These are phyloP conservation scores for Leccinum subtestaceum DNA, from an alignment of 768 basidiomycete species.

Conservation along the genomic window DNA sequence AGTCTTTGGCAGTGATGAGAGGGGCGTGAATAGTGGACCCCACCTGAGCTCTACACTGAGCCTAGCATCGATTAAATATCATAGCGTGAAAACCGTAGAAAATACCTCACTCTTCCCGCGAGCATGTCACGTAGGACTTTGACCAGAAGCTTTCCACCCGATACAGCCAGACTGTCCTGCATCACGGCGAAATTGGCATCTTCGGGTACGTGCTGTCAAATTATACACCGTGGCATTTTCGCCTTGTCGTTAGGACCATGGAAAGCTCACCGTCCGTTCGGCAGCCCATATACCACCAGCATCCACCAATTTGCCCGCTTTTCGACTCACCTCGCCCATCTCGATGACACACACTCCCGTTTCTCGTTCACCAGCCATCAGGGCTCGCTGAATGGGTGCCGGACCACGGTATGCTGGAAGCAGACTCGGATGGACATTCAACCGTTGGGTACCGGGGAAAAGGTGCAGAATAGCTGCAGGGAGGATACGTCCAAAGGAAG, in stretches of 20 bases:
- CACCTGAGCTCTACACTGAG: too few species aligned
- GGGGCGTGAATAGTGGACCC: too few species aligned
- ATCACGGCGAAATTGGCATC: conserved; percentile 52
- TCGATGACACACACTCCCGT: conserved; percentile 83
- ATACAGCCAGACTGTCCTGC: conserved; percentile 54
- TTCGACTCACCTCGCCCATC: conserved; percentile 56
- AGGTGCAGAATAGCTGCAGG: conserved; percentile 54
- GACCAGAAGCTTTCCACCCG: conserved; percentile 72
- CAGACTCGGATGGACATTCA: conserved; percentile 90
- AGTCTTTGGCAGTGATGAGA: too few species aligned
- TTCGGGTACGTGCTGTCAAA: conserved; percentile 48
- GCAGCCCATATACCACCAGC: conserved; percentile 68
- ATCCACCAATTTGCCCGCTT: conserved; percentile 63
- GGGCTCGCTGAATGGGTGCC: conserved; percentile 83
- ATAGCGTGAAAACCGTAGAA: too few species aligned
- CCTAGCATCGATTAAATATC: too few species aligned
- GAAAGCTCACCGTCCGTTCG: conserved; percentile 47
- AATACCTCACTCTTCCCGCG: too few species aligned
- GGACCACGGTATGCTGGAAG: conserved; percentile 87
- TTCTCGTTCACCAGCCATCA: conserved; percentile 61
- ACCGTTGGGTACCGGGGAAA: conserved; percentile 55
- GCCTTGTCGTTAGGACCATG: not conserved
- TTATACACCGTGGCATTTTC: not conserved
- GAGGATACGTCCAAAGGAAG: conserved; percentile 89
- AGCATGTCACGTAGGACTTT: too few species aligned